A percentile compares a stretch with the other conserved stretches of the same genome.
Conservation (phyloP, 1,139 yeast genomes). For the Magnusiomyces ingens region DNA sequence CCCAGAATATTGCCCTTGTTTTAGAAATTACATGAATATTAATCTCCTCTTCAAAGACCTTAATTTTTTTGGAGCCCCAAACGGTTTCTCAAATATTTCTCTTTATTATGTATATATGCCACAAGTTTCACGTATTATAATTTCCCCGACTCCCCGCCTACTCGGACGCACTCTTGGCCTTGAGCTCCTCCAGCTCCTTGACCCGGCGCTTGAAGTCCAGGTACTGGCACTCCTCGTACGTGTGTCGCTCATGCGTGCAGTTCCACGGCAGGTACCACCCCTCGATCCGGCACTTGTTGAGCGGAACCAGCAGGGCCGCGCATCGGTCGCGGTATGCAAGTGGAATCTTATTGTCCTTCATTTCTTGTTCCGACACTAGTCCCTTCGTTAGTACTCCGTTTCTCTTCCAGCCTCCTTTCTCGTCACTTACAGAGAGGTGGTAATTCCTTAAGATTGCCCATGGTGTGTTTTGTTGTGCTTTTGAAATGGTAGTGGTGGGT, state of each 20-base stretch:
- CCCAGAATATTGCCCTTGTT: too few relatives aligned
- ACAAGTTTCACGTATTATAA: too few relatives aligned
- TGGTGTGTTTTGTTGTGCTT: conserved; percentile 12
- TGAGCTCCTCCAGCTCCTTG: conserved; percentile 57
- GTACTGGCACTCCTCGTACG: conserved; percentile 82
- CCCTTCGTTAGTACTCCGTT: too few relatives aligned
- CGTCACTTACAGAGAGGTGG: conserved; percentile 35
- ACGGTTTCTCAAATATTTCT: too few relatives aligned
- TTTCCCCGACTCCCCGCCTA: neutral
- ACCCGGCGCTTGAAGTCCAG: conserved; percentile 78
- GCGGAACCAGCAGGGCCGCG: conserved; percentile 65
- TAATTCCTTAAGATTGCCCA: conserved; percentile 32
- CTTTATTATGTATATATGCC: too few relatives aligned
- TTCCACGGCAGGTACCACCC: conserved; percentile 56
- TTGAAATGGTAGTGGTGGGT: neutral
- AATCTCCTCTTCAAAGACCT: too few relatives aligned
- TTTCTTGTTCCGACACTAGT: conserved; percentile 75
- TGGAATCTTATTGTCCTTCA: conserved; percentile 76
- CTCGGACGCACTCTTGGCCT: conserved; percentile 29
- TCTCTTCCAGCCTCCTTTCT: too few relatives aligned
- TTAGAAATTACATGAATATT: too few relatives aligned
- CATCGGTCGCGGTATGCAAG: conserved; percentile 82
- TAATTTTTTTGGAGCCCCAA: too few relatives aligned
- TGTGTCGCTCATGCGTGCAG: conserved; percentile 74
- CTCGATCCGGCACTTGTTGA: conserved; percentile 52